Evolutionary conservation across 75 land plant genomes (phyloP), one percentile per base, ranked within the genome.

Genomic region (Cryptomeria japonica): DNA sequence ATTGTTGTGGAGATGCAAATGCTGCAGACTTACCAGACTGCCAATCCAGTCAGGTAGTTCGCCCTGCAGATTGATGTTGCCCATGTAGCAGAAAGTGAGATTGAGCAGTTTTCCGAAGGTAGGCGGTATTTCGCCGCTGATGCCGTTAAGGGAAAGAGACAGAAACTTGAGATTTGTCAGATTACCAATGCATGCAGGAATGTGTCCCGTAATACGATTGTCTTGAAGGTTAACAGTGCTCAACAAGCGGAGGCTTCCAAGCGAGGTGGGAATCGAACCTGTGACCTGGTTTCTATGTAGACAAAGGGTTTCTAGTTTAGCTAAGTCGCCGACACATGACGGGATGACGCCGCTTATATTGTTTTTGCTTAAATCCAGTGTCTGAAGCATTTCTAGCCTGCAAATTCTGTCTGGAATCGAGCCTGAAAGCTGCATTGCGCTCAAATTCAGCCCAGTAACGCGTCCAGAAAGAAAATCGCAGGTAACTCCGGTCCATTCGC

Each of bases 401-500:
- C 93, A 92, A 80, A 94, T 86, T 39, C 44, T 16, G 86, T 89
- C 87, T 28, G 88, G 88, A 75, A 94, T 44, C 19, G 83, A 56
- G 34, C 96, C 89, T 46, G 73, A 31, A 41, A 89, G 53, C 39
- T 18, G 36, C 80, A 64, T 88, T 72, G 89, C 44, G 15, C 58
- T 36, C 36, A 87, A 73, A 49, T 91, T 80, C 49, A 94, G 44
- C 12, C 85, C 47, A 28, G 39, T 78, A 38, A 95, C 91, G 1
- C 92, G 87, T 85, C 86, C 95, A 25, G 92, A 88, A 39, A 70
- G 84, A 73, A 80, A 80, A 11, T 90, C 87, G 86, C 95, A 96
- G 39, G 88, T 8, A 46, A 96, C 79, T 4, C 99, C 97, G 13
- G 93, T 87, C 95, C 96, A 96, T 84, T 41, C 77, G 88, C 87